A percentile compares a stretch with the other conserved stretches of the same genome.
Conservation (phyloP, 2,329 filamentous ascomycete species). For the Claviceps sp. region DNA sequence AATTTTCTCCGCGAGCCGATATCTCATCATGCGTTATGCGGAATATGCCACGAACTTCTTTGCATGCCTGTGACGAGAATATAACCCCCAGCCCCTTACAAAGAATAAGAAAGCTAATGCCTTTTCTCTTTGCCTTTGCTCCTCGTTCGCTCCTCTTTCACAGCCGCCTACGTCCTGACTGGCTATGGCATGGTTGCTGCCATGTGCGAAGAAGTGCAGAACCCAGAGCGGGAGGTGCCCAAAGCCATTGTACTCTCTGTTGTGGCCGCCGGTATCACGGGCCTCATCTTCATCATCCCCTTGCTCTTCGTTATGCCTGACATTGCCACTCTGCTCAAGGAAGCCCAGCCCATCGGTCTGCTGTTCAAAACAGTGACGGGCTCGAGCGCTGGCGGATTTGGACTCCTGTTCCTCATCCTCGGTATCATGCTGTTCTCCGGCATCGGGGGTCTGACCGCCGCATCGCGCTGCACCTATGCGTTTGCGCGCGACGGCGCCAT, state of each 20-base stretch:
- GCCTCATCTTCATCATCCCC: slow-evolving; percentile 52
- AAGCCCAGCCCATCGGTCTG: slow-evolving; percentile 61
- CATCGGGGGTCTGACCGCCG: slow-evolving; percentile 60
- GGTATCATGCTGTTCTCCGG: slow-evolving; percentile 69
- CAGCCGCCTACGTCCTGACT: slow-evolving; percentile 26
- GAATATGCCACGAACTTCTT: no score
- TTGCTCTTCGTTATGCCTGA: slow-evolving; percentile 65
- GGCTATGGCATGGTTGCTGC: slow-evolving; percentile 40
- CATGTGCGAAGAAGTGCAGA: slow-evolving; percentile 49
- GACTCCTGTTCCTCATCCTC: slow-evolving; percentile 60
- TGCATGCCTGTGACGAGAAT: no score
- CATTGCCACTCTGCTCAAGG: slow-evolving; percentile 46
- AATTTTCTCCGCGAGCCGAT: background rate
- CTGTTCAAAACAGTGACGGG: slow-evolving; percentile 67
- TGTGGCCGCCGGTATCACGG: slow-evolving; percentile 49
- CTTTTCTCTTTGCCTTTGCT: background rate
- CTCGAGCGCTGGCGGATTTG: slow-evolving; percentile 59
- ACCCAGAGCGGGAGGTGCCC: slow-evolving; percentile 47
- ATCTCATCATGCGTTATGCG: no score
- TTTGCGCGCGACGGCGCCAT: slow-evolving; percentile 66
- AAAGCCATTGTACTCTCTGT: slow-evolving; percentile 57
- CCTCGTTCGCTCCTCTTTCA: background rate
- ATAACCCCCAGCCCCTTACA: no score
- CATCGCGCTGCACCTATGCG: slow-evolving; percentile 61
- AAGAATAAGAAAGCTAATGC: background rate